phyloP scores from a whole-genome alignment of 495 filamentous ascomycete genomes.

The Aspergillus sclerotiicarbonarius region DNA sequence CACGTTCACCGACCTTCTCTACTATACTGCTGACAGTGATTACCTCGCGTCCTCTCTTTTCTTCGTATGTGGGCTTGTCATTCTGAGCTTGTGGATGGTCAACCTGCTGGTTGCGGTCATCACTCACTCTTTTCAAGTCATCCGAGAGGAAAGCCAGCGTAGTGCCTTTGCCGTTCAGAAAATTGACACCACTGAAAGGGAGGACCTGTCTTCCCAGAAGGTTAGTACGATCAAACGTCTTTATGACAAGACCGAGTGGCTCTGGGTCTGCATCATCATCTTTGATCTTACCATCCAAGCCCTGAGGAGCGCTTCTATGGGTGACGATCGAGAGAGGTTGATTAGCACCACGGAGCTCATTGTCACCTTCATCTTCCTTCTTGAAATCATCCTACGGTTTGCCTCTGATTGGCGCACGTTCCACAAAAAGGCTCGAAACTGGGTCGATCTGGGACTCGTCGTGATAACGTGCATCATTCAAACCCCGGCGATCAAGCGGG shows the following conservation, averaged over 20 bases:
- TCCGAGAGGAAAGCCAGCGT: conserved; percentile 89
- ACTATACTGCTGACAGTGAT: conserved; percentile 87
- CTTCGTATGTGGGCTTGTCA: conserved; percentile 82
- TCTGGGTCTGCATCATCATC: conserved; percentile 81
- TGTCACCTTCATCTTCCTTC: conserved; percentile 73
- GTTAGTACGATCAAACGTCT: conserved; percentile 60
- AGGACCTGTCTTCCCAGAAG: conserved; percentile 36
- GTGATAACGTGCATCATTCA: conserved; percentile 82
- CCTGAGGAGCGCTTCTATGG: conserved; percentile 74
- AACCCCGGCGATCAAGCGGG: conserved; percentile 74
- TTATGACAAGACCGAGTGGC: conserved; percentile 67
- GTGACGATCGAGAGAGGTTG: conserved; percentile 46
- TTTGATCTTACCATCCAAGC: conserved; percentile 73
- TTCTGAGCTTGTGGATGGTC: conserved; percentile 94
- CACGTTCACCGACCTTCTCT: conserved; percentile 91
- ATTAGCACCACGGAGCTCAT: conserved; percentile 68
- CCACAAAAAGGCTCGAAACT: conserved; percentile 65
- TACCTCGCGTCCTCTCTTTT: conserved; percentile 82
- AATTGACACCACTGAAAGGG: conserved; percentile 43
- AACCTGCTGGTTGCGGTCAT: conserved; percentile 98
- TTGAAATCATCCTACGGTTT: conserved; percentile 83
- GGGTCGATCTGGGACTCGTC: conserved; percentile 76
- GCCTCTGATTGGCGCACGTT: conserved; percentile 76
- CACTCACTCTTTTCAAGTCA: conserved; percentile 97
- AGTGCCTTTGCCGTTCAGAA: conserved; percentile 87